Conservation (phyloP, 306 rosid genomes). For the Rosa chinensis region DNA sequence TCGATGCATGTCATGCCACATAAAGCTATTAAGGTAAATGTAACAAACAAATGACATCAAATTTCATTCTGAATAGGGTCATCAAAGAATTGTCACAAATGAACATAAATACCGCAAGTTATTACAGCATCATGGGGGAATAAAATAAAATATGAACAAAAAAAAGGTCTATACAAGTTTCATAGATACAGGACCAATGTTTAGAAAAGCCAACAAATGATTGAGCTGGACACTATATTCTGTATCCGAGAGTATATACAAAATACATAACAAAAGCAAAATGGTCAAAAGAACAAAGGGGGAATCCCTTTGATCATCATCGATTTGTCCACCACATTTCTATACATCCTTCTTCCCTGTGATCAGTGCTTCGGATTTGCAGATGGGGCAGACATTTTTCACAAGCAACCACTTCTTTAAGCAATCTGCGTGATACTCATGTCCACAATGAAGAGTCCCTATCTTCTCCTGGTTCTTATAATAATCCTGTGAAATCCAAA, state of each 20-base stretch:
- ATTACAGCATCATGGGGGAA: constrained; percentile 10
- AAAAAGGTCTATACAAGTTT: constrained; percentile 66
- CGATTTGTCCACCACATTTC: constrained; percentile 11
- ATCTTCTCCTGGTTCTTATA: constrained; percentile 64
- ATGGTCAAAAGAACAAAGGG: constrained; percentile 26
- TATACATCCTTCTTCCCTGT: constrained; percentile 45
- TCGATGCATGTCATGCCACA: neutral
- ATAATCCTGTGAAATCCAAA: constrained; percentile 57
- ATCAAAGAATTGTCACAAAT: constrained; percentile 4
- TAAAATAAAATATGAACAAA: constrained; percentile 18
- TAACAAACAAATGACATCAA: neutral
- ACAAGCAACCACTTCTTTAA: constrained; percentile 78
- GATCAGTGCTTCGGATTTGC: constrained; percentile 88
- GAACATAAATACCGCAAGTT: constrained; percentile 17
- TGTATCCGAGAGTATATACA: constrained; percentile 60
- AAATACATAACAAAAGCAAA: constrained; percentile 37
- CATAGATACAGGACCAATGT: constrained; percentile 57
- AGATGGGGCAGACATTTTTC: constrained; percentile 88
- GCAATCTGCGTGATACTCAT: constrained; percentile 83
- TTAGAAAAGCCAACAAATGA: constrained; percentile 51
- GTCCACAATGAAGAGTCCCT: constrained; percentile 80
- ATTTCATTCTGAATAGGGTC: neutral
- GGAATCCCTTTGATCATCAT: constrained; percentile 16
- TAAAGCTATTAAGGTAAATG: neutral
- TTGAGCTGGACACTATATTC: constrained; percentile 43